Base-by-base conservation (phyloP, 2,329 filamentous ascomycete genomes). In the Arthrinium phaeospermum region DNA sequence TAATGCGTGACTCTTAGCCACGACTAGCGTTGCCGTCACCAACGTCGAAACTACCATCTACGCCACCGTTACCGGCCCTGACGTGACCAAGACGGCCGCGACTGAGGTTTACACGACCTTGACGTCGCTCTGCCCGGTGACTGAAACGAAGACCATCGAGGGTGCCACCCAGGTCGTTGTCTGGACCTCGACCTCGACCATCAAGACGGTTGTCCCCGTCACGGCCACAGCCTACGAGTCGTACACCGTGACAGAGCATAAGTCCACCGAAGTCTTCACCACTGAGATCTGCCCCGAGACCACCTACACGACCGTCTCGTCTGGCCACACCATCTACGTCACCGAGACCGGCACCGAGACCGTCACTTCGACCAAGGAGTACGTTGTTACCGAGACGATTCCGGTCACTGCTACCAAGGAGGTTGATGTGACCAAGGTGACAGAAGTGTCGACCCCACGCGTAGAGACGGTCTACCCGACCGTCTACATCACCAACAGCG, bases 41-140 rank as follows among this genome's bases (percentile, higher is more conserved):
- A 75, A 76, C 16, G 67, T 75, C 45, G 68, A 78, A 71, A 78
- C 80, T 51, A 81, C 81, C 34, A 72, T 80, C 71, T 78, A 81
- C 74, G 78, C 82, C 74, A 82, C 82, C 4, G 77, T 83, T 30
- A 75, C 76, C 0, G 78, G 77, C 8, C 82, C 83, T 24, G 78
- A 79, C 24, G 81, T 82, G 10, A 86, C 83, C 3, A 72, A 80
- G 37, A 83, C 82, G 0, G 79, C 81, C 37, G 79, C 80, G 27
- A 80, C 81, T 16, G 79, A 84, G 10, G 79, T 79, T 24, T 84
- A 85, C 76, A 81, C 78, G 12, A 87, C 85, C 7, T 71, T 83
- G 47, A 88, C 85, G 19, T 82, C 80, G 22, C 78, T 86, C 19
- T 85, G 83, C 77, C 83, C 85, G 12, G 76, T 87, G 19, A 87